Evolutionary conservation across 1,284 basidiomycete species (phyloP).

Genomic region (Malassezia sympodialis): DNA sequence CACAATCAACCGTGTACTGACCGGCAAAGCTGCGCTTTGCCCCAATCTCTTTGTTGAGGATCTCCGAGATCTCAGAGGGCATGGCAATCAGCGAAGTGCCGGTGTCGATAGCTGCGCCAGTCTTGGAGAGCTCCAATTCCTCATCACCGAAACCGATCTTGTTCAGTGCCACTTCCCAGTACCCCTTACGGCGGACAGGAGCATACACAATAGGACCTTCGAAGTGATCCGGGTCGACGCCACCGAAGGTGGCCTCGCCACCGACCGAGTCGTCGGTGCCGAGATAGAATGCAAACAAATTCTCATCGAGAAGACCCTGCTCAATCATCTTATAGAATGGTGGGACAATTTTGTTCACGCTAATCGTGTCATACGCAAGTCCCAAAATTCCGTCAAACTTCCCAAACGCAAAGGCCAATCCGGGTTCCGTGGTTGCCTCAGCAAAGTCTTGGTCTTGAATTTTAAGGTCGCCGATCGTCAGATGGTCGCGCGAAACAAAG

Average conservation of each 20-base stretch:
- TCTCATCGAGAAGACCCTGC: constrained; percentile 68
- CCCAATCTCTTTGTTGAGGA: constrained; percentile 78
- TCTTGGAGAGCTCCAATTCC: constrained; percentile 67
- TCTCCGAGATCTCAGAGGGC: constrained; percentile 89
- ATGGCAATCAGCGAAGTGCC: constrained; percentile 82
- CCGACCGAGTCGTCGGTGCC: constrained; percentile 77
- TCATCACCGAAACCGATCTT: constrained; percentile 56
- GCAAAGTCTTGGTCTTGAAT: constrained; percentile 80
- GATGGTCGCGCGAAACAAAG: constrained; percentile 74
- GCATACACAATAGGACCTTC: constrained; percentile 75
- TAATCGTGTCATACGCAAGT: constrained; percentile 88
- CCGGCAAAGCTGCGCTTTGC: constrained; percentile 43
- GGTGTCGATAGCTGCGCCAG: constrained; percentile 67
- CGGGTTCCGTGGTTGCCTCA: constrained; percentile 91
- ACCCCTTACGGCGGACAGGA: constrained; percentile 87
- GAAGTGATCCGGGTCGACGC: constrained; percentile 71
- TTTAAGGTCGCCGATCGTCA: constrained; percentile 73
- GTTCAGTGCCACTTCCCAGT: constrained; percentile 62
- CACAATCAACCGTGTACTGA: constrained; percentile 62
- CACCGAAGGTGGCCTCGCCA: constrained; percentile 88
- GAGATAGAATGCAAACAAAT: constrained; percentile 89
- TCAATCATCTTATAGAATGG: constrained; percentile 93
- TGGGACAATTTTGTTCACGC: constrained; percentile 84
- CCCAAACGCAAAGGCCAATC: constrained; percentile 82
- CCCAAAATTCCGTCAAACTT: constrained; percentile 93